Conservation (phyloP, 2,329 filamentous ascomycete genomes). For the Aspergillus floridensis region DNA sequence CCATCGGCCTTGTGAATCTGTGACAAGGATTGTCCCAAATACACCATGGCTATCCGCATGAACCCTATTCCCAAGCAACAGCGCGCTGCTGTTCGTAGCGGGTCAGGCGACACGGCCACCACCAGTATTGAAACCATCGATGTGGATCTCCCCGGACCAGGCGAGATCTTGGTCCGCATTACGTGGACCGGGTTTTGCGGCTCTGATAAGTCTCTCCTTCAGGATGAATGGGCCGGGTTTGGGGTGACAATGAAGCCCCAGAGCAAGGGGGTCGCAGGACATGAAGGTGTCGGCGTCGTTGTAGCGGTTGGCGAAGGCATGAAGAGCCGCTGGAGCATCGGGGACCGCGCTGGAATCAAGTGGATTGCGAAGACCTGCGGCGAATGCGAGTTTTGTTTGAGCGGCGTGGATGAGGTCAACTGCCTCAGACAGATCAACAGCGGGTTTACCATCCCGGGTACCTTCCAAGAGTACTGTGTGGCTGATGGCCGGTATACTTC, state of each 20-base stretch:
- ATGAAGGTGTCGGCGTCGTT: conserved; percentile 47
- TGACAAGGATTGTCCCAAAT: neutral
- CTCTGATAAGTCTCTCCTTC: conserved; percentile 7
- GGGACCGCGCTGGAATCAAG: conserved; percentile 23
- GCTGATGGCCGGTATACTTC: conserved; percentile 17
- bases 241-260: conserved; percentile 3
- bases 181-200: conserved; percentile 14
- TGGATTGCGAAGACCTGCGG: conserved; percentile 22
- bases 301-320: conserved; percentile 33
- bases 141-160: conserved; percentile 2
- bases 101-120: neutral
- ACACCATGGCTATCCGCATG: neutral
- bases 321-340: conserved; percentile 19
- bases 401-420: conserved; percentile 16
- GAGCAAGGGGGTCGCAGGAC: conserved; percentile 28
- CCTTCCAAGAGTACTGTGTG: conserved; percentile 22
- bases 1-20: neutral
- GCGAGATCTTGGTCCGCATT: conserved; percentile 13
- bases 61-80: conserved; percentile 1
- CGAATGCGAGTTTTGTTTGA: conserved; percentile 20
- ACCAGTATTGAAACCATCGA: neutral
- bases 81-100: conserved; percentile 5
- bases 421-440: conserved; percentile 17
- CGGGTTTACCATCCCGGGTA: conserved; percentile 19
- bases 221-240: conserved; percentile 7